Conservation (phyloP, 768 basidiomycete species). For the Podaxis mareebaensis region DNA sequence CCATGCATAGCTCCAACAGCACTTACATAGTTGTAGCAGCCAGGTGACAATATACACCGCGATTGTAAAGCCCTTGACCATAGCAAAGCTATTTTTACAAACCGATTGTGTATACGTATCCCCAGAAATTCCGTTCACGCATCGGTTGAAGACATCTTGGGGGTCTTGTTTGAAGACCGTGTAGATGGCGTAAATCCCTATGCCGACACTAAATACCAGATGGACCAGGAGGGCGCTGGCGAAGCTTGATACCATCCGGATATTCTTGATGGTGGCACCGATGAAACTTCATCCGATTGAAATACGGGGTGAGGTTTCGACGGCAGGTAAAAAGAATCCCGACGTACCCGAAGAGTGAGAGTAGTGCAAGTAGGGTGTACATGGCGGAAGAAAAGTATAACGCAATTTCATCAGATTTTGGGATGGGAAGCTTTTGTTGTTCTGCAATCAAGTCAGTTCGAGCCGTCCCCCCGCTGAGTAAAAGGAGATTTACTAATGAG, state of each 20-base stretch:
- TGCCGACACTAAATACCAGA: conserved; percentile 45
- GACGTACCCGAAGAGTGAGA: conserved; percentile 50
- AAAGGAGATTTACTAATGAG: conserved; percentile 33
- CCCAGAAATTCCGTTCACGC: conserved; percentile 31
- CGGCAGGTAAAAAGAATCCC: not conserved
- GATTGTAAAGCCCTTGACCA: conserved; percentile 44
- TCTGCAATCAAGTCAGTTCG: conserved; percentile 20
- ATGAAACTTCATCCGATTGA: conserved; percentile 32
- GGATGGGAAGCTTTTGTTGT: conserved; percentile 30
- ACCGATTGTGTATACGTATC: conserved; percentile 29
- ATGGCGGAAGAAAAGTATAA: conserved; percentile 47
- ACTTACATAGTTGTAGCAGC: conserved; percentile 57
- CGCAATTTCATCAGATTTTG: conserved; percentile 38
- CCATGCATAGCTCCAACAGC: conserved; percentile 9
- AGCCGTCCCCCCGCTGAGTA: not conserved
- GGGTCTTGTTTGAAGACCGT: conserved; percentile 46
- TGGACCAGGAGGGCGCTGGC: conserved; percentile 44
- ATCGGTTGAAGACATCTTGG: conserved; percentile 34
- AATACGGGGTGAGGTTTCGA: not conserved
- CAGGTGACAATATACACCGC: conserved; percentile 50
- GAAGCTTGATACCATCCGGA: conserved; percentile 44
- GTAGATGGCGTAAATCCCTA: conserved; percentile 50
- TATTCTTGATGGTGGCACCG: conserved; percentile 43
- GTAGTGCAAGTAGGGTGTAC: conserved; percentile 47
- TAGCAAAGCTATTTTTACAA: conserved; percentile 42